A percentile compares a stretch with the other conserved stretches of the same genome.
Evolutionary conservation across 2,329 filamentous ascomycete species (phyloP).

Genomic region (Talaromyces piceae): DNA sequence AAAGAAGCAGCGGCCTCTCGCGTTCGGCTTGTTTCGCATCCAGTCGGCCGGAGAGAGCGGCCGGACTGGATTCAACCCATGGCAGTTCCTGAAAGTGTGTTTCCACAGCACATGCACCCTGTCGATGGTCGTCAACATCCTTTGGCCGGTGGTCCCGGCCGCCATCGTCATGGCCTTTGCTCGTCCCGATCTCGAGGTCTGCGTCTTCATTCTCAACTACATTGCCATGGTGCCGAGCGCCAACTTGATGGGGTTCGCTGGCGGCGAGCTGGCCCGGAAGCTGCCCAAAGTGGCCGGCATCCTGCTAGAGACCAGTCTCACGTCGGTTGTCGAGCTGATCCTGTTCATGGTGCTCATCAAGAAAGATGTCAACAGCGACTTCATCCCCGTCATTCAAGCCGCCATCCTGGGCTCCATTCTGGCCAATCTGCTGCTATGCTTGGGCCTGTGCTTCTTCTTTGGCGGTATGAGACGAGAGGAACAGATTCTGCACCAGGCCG

Average conservation of each 20-base stretch:
- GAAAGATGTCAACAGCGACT: constrained; percentile 39
- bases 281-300: constrained; percentile 59
- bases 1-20: not conserved
- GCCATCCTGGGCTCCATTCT: constrained; percentile 78
- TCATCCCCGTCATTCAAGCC: constrained; percentile 41
- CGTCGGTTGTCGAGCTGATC: constrained; percentile 72
- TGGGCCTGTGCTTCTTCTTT: constrained; percentile 72
- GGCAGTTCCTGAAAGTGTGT: constrained; percentile 57
- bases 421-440: constrained; percentile 71
- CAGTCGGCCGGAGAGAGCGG: constrained; percentile 57
- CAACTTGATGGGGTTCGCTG: constrained; percentile 68
- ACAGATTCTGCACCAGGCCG: constrained; percentile 62
- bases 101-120: constrained; percentile 57
- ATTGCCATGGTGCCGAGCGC: constrained; percentile 71
- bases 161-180: constrained; percentile 60
- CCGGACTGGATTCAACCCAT: constrained; percentile 56
- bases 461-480: constrained; percentile 63
- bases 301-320: constrained; percentile 50
- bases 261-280: constrained; percentile 65
- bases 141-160: constrained; percentile 68
- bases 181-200: constrained; percentile 50
- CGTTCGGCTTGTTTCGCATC: constrained; percentile 22
- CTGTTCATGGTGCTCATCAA: constrained; percentile 70
- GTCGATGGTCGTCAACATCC: constrained; percentile 59
- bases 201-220: constrained; percentile 64